Conservation (phyloP, 192 early-diverging fungal genomes). For the Linnemannia schmuckeri region DNA sequence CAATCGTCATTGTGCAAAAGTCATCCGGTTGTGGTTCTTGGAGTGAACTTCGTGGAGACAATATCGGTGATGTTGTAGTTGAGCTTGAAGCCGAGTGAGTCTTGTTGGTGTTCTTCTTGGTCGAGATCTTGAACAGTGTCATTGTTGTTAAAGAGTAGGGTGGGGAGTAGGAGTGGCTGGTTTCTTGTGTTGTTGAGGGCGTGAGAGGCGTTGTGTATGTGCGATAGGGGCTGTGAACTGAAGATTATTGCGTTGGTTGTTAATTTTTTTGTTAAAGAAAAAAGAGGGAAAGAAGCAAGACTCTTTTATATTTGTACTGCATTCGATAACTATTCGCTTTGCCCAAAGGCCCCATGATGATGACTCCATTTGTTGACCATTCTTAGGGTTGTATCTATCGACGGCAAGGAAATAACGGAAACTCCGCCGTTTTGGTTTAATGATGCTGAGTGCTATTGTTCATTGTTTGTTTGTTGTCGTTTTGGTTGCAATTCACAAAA, state of each 20-base stretch:
- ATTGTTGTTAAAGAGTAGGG: neutral
- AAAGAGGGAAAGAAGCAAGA: too few relatives aligned
- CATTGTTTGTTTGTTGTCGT: neutral
- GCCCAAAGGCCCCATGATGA: neutral
- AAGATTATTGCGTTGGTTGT: too few relatives aligned
- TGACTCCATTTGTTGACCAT: neutral
- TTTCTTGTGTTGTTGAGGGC: neutral
- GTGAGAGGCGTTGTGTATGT: too few relatives aligned
- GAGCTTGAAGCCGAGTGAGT: constrained; percentile 14
- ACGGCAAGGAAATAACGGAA: neutral
- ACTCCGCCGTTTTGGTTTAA: neutral
- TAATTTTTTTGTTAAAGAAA: too few relatives aligned
- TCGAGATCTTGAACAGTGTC: constrained; percentile 9
- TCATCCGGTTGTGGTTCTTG: constrained; percentile 21
- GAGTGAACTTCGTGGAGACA: constrained; percentile 5
- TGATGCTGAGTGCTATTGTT: neutral
- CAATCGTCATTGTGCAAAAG: constrained; percentile 10
- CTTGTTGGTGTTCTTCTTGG: constrained; percentile 9
- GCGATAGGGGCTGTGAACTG: too few relatives aligned
- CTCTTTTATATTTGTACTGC: too few relatives aligned
- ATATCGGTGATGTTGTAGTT: neutral
- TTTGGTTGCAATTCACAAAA: too few relatives aligned
- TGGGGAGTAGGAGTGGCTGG: neutral
- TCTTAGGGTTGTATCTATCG: neutral
- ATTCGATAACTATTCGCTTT: neutral